Base-by-base conservation (phyloP, 23 red algal species). In the Gracilariopsis chorda region DNA sequence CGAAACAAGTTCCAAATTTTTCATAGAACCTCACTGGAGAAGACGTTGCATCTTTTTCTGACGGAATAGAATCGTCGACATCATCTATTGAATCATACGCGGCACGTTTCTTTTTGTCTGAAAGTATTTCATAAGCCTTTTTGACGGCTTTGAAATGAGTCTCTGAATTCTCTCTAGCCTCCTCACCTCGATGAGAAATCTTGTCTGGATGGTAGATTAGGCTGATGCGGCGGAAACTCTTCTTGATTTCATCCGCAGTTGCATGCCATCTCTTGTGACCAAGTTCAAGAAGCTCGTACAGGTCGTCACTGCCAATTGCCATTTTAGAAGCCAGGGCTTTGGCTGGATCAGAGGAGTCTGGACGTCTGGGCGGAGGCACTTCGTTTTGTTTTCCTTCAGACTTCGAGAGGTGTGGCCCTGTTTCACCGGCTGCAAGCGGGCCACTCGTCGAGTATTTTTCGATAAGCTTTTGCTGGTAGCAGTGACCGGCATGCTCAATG, bases 121-220 rank as follows among this genome's bases (percentile, higher is more conserved):
- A 88, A 33, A 95, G 87, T 30, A 83, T 51, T 19, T 95, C 93
- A 46, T 90, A 95, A 13, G 93, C 93, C 44, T 95, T 90, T 62
- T 62, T 88, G 23, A 95, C 80, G 23, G 80, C 28, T 61, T 95
- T 95, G 30, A 92, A 95, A 44, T 95, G 88, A 61, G 78, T 63
- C 53, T 90, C 93, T 10, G 85, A 73, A 35, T 91, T 82, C 48
- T 47, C 21, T 45, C 56, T 83, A 19, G 87, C 93, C 43, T 91
- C 87, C 46, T 90, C 85, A n/a, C 93, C 93, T 17, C 58, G 53
- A 46, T 91, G 82, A 16, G 74, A 81, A 40, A 95, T 83, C 70
- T 95, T 95, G 51, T 95, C 93, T 3, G 93, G 93, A 49, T 95
- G 93, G 77, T 95, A 95, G 55, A 90, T 90, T 7, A 95, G 61